A percentile compares a stretch with the other conserved stretches of the same genome.
Evolutionary conservation across 257 asterid genomes (phyloP).

Genomic region (Nicotiana noctiflora): DNA sequence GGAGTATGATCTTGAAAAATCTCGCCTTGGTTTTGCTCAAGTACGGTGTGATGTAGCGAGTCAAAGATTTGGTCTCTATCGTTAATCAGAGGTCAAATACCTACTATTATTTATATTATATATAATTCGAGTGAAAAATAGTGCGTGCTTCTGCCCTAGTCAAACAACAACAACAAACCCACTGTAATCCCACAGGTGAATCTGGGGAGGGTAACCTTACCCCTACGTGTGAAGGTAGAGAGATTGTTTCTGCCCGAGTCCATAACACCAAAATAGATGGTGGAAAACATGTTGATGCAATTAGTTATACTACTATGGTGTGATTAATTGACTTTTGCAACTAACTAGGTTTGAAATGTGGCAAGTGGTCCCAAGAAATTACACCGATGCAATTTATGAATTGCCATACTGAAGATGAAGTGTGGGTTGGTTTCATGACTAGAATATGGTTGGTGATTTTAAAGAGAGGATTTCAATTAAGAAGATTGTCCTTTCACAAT

Average conservation of each 20-base stretch:
- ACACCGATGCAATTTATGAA: constrained; percentile 2
- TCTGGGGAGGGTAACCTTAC: too few relatives aligned
- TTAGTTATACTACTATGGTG: neutral
- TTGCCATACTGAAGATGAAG: neutral
- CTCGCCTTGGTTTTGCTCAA: constrained; percentile 69
- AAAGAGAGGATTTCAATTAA: neutral
- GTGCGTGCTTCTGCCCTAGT: neutral
- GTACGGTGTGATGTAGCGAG: constrained; percentile 54
- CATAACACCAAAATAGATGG: neutral
- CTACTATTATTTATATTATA: neutral
- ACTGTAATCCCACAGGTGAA: accelerated
- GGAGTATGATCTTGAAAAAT: constrained; percentile 63
- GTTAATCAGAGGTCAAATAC: neutral
- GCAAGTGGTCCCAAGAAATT: neutral
- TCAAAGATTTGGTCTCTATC: constrained; percentile 42
- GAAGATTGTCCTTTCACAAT: neutral
- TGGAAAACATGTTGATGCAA: neutral
- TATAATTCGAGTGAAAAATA: neutral
- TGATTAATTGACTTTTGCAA: neutral
- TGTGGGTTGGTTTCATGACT: neutral
- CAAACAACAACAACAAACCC: too few relatives aligned
- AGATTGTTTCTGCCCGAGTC: neutral
- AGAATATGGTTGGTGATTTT: neutral
- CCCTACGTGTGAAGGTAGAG: too few relatives aligned
- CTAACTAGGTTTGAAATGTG: neutral